These are phyloP conservation scores for Niveomyces coronatus DNA, from an alignment of 2,329 filamentous ascomycete species.

Conservation along the genomic window DNA sequence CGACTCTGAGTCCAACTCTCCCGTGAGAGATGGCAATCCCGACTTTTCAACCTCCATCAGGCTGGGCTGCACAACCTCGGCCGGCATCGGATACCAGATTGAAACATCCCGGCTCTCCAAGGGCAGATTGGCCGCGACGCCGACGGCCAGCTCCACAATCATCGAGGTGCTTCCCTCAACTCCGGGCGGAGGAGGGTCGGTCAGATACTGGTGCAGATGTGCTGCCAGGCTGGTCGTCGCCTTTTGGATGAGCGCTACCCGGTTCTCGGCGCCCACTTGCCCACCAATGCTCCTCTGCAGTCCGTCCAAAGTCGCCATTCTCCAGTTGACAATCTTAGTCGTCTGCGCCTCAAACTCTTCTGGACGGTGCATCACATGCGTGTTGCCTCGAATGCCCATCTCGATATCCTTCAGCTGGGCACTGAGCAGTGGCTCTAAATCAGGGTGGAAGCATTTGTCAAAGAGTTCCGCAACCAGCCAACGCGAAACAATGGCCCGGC, in stretches of 20 bases:
- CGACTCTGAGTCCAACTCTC: conserved; percentile 27
- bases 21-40: conserved; percentile 51
- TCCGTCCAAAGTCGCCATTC: conserved; percentile 88
- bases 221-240: conserved; percentile 59
- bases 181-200: conserved; percentile 66
- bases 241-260: conserved; percentile 56
- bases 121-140: conserved; percentile 76
- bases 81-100: conserved; percentile 76
- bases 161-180: conserved; percentile 83
- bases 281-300: conserved; percentile 60
- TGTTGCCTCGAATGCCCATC: conserved; percentile 71
- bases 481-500: conserved; percentile 74
- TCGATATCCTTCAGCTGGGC: conserved; percentile 76
- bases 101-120: conserved; percentile 85
- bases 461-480: conserved; percentile 92
- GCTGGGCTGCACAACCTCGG: conserved; percentile 55
- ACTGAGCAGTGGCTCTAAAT: conserved; percentile 67
- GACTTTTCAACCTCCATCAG: conserved; percentile 83
- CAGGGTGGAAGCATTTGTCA: conserved; percentile 85
- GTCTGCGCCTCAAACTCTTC: conserved; percentile 86
- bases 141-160: conserved; percentile 85
- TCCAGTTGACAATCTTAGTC: conserved; percentile 83
- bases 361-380: conserved; percentile 61
- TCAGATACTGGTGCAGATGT: conserved; percentile 62
- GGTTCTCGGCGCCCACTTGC: conserved; percentile 54